Base-by-base conservation (phyloP, 2,329 filamentous ascomycete genomes). In the Falciphora oryzae region DNA sequence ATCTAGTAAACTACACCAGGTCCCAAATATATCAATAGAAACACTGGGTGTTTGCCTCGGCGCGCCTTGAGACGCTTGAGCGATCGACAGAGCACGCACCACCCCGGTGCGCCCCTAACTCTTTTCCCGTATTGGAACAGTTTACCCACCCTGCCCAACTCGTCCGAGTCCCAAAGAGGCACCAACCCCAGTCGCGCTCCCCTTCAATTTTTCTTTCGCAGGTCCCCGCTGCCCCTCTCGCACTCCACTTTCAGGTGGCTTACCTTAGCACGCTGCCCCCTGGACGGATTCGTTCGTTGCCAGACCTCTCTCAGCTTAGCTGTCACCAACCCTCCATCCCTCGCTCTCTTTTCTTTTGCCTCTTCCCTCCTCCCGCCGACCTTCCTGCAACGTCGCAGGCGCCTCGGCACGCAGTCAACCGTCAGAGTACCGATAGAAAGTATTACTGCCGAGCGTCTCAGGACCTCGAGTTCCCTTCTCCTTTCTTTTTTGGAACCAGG, bases 401-500 rank as follows among this genome's bases (percentile, higher is more conserved):
- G 59, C 59, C 27, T 61, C 59, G 59, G 32, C 44, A 53, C 44
- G n/a, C 18, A 53, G 44, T 53, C 22, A 53, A 53, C 32, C 59
- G 18, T 27, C 59, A 61, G 59, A 61, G 59, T 44, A 61, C 59
- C 25, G 59, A 61, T 28, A 61, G 59, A 44, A 38, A 61, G 38
- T 27, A 38, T 61, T 28, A 61, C 27, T 61, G n/a, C 27, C 25
- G 32, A 25, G 59, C 59, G 59, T 61, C 32, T 61, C 14, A n/a
- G 18, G 44, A 64, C 59, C 63, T 44, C 50, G 59, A 28, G 13
- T 62, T 38, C 18, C 56, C 57, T 44, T 61, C 58, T 57, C 63
- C 58, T 62, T 61, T 35, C 53, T 61, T 56, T 61, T 44, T 62
- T 44, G 22, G 35, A 18, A 44, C 59, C 32, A 38, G 31, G 38